Conservation (phyloP, 2,329 filamentous ascomycete species). For the Monosporascus ibericus region DNA sequence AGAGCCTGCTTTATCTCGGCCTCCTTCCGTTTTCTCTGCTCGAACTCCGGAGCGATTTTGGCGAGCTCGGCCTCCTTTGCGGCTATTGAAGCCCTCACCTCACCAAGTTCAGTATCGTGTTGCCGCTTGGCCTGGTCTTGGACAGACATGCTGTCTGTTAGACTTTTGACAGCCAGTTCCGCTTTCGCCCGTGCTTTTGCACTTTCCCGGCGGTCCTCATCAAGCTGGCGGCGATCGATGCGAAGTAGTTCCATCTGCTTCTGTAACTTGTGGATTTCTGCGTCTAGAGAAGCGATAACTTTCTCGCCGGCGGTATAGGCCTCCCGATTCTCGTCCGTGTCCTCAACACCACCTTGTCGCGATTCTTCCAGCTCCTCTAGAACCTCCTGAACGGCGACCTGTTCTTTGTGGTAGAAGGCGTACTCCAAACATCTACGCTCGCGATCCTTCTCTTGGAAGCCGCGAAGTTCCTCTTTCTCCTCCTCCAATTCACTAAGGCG, state of each 20-base stretch:
- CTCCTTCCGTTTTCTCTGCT: constrained; percentile 67
- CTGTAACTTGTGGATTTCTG: constrained; percentile 71
- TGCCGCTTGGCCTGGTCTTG: constrained; percentile 66
- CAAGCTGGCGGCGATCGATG: constrained; percentile 79
- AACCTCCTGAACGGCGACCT: constrained; percentile 68
- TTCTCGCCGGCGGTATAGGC: constrained; percentile 74
- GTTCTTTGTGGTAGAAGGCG: constrained; percentile 86
- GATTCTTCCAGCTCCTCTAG: constrained; percentile 79
- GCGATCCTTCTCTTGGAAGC: constrained; percentile 90
- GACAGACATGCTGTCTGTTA: constrained; percentile 76
- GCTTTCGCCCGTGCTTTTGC: constrained; percentile 76
- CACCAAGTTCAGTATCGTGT: constrained; percentile 65
- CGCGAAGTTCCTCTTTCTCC: constrained; percentile 91
- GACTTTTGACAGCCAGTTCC: constrained; percentile 75
- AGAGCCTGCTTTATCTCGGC: constrained; percentile 63
- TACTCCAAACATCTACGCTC: constrained; percentile 91
- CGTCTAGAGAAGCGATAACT: constrained; percentile 69
- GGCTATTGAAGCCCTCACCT: constrained; percentile 68
- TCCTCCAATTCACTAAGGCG: constrained; percentile 85
- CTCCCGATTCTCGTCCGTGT: constrained; percentile 73
- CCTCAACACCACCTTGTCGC: constrained; percentile 75
- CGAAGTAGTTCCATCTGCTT: constrained; percentile 79
- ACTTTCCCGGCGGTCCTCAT: constrained; percentile 80
- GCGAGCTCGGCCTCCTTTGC: constrained; percentile 71
- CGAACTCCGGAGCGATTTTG: constrained; percentile 70